Percentiles rank a stretch among this genome's conserved stretches.
Conservation (phyloP, 768 basidiomycete species). For the Hemileccinum impolitum region DNA sequence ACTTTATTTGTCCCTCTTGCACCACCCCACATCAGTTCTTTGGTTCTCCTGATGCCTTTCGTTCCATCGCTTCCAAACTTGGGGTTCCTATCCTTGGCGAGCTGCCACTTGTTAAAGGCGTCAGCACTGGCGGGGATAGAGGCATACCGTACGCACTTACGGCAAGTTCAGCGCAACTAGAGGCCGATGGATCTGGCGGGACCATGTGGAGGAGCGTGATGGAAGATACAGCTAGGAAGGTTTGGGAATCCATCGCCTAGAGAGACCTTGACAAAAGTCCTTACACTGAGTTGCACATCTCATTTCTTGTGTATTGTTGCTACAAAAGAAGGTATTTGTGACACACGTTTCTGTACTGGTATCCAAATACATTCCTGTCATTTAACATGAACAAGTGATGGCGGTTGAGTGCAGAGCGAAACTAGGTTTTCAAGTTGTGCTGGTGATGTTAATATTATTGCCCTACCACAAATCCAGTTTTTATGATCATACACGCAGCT, state of each 20-base stretch:
- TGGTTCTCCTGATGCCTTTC: constrained; percentile 67
- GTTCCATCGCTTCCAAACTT: constrained; percentile 52
- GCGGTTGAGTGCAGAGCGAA: no score
- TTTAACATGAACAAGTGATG: no score
- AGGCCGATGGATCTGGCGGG: constrained; percentile 26
- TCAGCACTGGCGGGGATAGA: constrained; percentile 69
- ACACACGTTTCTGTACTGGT: no score
- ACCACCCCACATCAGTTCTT: constrained; percentile 60
- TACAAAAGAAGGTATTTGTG: background rate
- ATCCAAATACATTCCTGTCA: no score
- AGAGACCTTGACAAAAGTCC: background rate
- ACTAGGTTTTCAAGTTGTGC: no score
- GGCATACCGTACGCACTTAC: constrained; percentile 54
- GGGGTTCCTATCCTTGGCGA: constrained; percentile 69
- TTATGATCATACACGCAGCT: no score
- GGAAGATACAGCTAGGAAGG: constrained; percentile 25
- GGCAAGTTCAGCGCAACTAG: constrained; percentile 9
- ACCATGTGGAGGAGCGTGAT: constrained; percentile 33
- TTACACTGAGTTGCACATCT: no score
- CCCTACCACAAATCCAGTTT: no score
- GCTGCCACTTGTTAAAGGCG: constrained; percentile 72
- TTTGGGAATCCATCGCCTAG: constrained; percentile 28
- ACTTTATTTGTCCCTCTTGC: constrained; percentile 78
- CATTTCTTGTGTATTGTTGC: background rate
- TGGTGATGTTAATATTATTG: no score